Evolutionary conservation across 2,329 filamentous ascomycete species (phyloP), one percentile per base, ranked within the genome.

Genomic region (Aspergillus ruber): DNA sequence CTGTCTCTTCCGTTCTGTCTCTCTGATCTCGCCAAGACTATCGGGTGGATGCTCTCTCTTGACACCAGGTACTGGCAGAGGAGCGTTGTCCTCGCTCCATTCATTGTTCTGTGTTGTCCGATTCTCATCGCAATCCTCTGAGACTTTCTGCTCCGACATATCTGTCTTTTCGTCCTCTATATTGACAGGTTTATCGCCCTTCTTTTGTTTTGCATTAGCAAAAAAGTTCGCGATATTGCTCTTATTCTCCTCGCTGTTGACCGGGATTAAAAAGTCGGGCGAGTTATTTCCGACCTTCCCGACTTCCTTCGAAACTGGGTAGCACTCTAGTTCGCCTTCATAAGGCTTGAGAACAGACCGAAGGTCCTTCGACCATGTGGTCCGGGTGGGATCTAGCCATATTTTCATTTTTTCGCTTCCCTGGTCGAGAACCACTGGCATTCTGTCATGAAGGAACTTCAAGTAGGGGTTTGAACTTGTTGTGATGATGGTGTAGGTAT

Each of bases 141-240:
- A 32, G 5, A 47, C 40, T 18, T 51, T 55, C 20, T 39, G 38
- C 54, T 73, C 64, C 47, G 70, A 61, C 52, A 74, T 65, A 42
- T 63, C 58, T 2, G 47, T 29, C 17, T 60, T 53, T 7, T 59
- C 52, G 21, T 62, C 52, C 52, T 65, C 49, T 32, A 60, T 55
- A 50, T 65, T 64, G 9, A 58, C 48, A 4, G 59, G 52, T 18
- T 58, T 56, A 5, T 51, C 50, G 21, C 65, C 62, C 44, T 63
- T 63, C 35, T 67, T 63, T 13, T 66, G 62, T n/a, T 66, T 56
- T 6, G 67, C 75, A 38, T 82, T 86, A 6, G 78, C 78, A 61
- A 97, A 97, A 74, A 95, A 96, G 59, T 95, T 95, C 41, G 86
- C 87, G 66, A 97, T 97, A 56, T 93, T 96, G 43, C 79, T 83